phyloP scores from a whole-genome alignment of 2,329 filamentous ascomycete species.

The Ceratocystis colombiana region DNA sequence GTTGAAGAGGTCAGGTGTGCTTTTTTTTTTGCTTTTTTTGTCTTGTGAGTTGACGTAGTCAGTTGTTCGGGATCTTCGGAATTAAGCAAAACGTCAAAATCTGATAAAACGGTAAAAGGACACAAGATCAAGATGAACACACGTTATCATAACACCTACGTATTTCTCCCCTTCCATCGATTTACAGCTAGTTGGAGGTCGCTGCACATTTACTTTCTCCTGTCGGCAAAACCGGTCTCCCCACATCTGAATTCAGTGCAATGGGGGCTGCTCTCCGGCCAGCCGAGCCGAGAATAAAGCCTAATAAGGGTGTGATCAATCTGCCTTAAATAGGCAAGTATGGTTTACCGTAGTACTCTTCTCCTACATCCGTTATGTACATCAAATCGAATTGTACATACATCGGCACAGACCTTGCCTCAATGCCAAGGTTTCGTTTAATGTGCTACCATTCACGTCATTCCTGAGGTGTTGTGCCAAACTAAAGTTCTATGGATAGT shows the following conservation, averaged over 20 bases:
- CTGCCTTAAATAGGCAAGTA: background rate
- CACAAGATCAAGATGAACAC: background rate
- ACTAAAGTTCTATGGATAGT: background rate
- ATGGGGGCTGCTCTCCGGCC: constrained; percentile 14
- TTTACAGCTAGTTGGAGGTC: background rate
- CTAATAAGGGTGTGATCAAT: background rate
- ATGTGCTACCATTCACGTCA: background rate
- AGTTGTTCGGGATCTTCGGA: background rate
- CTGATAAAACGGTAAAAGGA: background rate
- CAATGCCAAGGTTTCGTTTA: background rate
- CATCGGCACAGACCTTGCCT: background rate
- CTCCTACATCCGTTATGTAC: background rate
- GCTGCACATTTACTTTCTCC: background rate
- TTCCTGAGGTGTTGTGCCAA: background rate
- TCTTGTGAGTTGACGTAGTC: background rate
- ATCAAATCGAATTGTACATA: background rate
- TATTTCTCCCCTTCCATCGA: background rate
- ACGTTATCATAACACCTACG: background rate
- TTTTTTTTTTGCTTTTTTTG: background rate
- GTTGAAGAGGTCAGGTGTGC: background rate
- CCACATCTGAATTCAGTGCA: background rate
- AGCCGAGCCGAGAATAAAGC: constrained; percentile 6
- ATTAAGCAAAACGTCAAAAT: background rate
- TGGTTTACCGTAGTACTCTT: background rate
- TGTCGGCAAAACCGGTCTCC: background rate